These are phyloP conservation scores for Microdochium bolleyi DNA, from an alignment of 2,329 filamentous ascomycete genomes.

Conservation along the genomic window DNA sequence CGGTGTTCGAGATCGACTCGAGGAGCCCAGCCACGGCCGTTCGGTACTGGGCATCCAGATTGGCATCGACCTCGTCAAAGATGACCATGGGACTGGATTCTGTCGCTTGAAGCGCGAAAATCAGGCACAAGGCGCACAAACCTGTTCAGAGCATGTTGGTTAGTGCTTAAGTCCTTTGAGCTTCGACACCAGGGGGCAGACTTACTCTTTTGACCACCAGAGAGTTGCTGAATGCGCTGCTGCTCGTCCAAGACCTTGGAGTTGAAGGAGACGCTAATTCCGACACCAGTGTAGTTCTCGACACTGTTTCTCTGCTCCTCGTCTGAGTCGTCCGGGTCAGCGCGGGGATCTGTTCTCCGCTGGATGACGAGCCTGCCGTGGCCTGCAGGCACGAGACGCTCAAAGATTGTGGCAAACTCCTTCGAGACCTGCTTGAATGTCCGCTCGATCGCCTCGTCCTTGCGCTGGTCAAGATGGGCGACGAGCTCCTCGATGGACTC, in stretches of 20 bases:
- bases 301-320: conserved; percentile 64
- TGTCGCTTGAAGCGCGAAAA: conserved; percentile 97
- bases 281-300: conserved; percentile 93
- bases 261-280: conserved; percentile 97
- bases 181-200: conserved; percentile 9
- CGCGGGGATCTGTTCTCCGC: conserved; percentile 69
- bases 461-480: conserved; percentile 83
- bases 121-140: conserved; percentile 91
- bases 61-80: conserved; percentile 98
- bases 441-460: conserved; percentile 95
- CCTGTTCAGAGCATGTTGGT: conserved; percentile 37
- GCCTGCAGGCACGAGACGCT: conserved; percentile 88
- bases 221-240: conserved; percentile 94
- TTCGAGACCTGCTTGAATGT: conserved; percentile 97
- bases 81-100: conserved; percentile 98
- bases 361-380: conserved; percentile 90
- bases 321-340: conserved; percentile 56
- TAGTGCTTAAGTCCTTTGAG: conserved; percentile 3
- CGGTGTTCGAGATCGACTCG: conserved; percentile 63
- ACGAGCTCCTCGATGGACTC: conserved; percentile 88
- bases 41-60: conserved; percentile 94
- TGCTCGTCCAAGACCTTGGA: conserved; percentile 93
- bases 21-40: conserved; percentile 90
- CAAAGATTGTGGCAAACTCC: conserved; percentile 89
- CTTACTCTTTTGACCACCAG: conserved; percentile 94